A percentile compares a stretch with the other conserved stretches of the same genome.
phyloP scores from a whole-genome alignment of 2,329 filamentous ascomycete species.

The Ilyonectria sp. region DNA sequence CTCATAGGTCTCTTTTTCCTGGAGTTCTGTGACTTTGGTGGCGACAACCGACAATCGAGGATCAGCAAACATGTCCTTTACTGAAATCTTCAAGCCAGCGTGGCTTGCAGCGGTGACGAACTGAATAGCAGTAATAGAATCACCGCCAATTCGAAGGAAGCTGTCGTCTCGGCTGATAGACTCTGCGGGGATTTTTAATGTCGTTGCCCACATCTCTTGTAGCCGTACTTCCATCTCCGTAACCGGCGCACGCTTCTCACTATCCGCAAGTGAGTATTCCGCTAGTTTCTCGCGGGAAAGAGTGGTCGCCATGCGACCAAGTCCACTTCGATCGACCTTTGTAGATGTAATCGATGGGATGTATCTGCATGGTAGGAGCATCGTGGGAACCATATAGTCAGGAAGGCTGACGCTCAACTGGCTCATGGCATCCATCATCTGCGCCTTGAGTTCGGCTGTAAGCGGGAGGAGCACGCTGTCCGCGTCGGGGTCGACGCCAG shows the following conservation, averaged over 20 bases:
- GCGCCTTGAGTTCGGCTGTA: neutral
- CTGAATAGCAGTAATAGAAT: constrained; percentile 47
- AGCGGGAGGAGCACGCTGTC: neutral
- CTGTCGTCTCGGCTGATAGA: constrained; percentile 36
- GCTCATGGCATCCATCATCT: neutral
- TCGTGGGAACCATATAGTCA: constrained; percentile 36
- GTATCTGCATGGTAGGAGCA: constrained; percentile 31
- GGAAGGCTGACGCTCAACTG: constrained; percentile 27
- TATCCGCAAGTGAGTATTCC: neutral
- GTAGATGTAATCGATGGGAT: constrained; percentile 35
- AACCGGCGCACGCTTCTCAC: neutral
- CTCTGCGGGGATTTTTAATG: constrained; percentile 46
- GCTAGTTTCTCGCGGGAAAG: constrained; percentile 23
- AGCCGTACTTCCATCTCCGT: constrained; percentile 26
- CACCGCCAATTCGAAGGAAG: constrained; percentile 34
- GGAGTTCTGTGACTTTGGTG: neutral
- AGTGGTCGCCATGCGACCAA: constrained; percentile 14
- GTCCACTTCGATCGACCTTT: constrained; percentile 36
- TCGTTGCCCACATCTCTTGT: constrained; percentile 50
- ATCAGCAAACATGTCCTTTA: constrained; percentile 25
- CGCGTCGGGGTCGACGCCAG: neutral
- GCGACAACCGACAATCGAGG: constrained; percentile 2
- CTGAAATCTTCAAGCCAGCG: constrained; percentile 14
- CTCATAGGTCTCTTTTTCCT: neutral
- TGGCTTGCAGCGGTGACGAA: constrained; percentile 27